phyloP scores from a whole-genome alignment of 805 yeast species.

The Nakazawaea laoshanensis region DNA sequence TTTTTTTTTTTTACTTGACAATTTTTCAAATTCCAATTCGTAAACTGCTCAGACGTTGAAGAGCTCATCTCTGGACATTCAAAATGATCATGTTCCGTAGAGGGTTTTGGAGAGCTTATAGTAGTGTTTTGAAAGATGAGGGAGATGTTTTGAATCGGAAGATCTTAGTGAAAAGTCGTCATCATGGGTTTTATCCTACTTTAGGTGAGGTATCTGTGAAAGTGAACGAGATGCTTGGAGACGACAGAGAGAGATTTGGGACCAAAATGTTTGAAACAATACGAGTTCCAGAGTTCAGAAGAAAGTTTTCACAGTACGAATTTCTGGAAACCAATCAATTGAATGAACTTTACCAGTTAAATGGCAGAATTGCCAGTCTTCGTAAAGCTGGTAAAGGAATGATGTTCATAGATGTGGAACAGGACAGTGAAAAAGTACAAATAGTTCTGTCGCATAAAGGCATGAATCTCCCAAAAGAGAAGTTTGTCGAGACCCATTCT shows the following conservation, averaged over 20 bases:
- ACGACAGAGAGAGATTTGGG: background rate
- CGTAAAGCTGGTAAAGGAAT: slow-evolving; percentile 64
- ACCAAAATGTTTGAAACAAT: background rate
- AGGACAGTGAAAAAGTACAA: slow-evolving; percentile 53
- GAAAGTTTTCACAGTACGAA: slow-evolving; percentile 17
- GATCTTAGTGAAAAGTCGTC: background rate
- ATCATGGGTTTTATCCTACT: slow-evolving; percentile 2
- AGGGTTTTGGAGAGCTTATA: background rate
- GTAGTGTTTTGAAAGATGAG: background rate
- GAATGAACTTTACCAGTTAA: slow-evolving; percentile 21
- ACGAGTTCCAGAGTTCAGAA: slow-evolving; percentile 32
- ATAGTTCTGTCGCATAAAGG: slow-evolving; percentile 48
- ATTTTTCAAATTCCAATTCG: background rate
- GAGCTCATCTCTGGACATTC: too few species aligned
- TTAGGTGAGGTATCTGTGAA: too few species aligned
- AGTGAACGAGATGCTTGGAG: too few species aligned
- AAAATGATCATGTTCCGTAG: slow-evolving; percentile 1
- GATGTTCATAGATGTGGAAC: slow-evolving; percentile 59
- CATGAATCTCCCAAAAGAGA: slow-evolving; percentile 30
- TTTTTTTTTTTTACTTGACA: slow-evolving; percentile 1
- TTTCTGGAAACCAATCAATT: slow-evolving; percentile 16
- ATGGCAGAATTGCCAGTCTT: slow-evolving; percentile 53
- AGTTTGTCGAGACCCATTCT: slow-evolving; percentile 30
- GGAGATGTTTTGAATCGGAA: slow-evolving; percentile 1
- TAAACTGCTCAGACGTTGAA: background rate